A percentile compares a stretch with the other conserved stretches of the same genome.
Conservation (phyloP, 768 basidiomycete genomes). For the Lactarius trivialis region DNA sequence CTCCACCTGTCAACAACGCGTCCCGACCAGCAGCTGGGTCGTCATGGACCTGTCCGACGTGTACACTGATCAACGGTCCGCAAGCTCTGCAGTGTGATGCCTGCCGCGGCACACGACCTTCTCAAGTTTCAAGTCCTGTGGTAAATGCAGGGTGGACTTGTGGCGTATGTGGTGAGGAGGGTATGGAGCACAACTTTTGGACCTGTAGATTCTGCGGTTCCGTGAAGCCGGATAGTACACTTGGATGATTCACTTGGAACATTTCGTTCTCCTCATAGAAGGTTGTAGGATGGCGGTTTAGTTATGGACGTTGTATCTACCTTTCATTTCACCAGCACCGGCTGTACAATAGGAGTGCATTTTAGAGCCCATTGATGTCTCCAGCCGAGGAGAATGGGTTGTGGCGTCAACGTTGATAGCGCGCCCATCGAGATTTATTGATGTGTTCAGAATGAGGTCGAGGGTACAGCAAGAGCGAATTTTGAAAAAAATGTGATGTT, state of each 20-base stretch:
- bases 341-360: background rate
- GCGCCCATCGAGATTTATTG: too few species aligned
- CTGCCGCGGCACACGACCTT: conserved; percentile 38
- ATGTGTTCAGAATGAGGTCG: too few species aligned
- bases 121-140: background rate
- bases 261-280: background rate
- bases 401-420: too few species aligned
- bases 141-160: conserved; percentile 49
- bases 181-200: conserved; percentile 63
- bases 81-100: conserved; percentile 49
- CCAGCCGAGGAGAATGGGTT: background rate
- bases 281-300: background rate
- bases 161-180: conserved; percentile 52
- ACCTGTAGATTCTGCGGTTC: conserved; percentile 67
- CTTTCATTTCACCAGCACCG: background rate
- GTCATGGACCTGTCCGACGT: conserved; percentile 49
- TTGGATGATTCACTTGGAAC: conserved; percentile 7
- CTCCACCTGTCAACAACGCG: conserved; percentile 14
- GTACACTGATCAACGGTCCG: conserved; percentile 57
- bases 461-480: too few species aligned
- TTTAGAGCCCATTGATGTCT: background rate
- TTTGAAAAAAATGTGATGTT: too few species aligned
- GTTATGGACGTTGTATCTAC: background rate
- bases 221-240: conserved; percentile 43
- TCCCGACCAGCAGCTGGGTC: conserved; percentile 2